These are phyloP conservation scores for Teunomyces aglyptinius DNA, from an alignment of 805 yeast species.

Conservation along the genomic window DNA sequence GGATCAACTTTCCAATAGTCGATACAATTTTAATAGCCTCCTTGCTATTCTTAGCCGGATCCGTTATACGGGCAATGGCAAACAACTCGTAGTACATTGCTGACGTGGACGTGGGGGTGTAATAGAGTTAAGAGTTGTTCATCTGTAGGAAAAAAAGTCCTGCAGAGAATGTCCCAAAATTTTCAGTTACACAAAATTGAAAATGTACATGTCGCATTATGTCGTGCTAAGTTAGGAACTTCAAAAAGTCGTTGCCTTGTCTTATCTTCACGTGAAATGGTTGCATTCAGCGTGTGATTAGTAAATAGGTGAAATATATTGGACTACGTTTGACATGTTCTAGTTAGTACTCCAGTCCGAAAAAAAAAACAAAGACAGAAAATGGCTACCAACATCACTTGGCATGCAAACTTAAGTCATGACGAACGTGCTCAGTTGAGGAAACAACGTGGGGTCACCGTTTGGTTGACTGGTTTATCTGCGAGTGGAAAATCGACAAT, in stretches of 20 bases:
- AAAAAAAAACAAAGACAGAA: conserved; percentile 9
- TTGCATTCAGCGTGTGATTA: conserved; percentile 2
- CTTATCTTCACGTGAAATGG: conserved; percentile 4
- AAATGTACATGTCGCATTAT: not conserved
- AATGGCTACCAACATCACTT: conserved; percentile 95
- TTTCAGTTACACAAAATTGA: conserved; percentile 1
- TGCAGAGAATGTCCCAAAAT: not conserved
- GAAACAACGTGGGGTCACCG: conserved; percentile 82
- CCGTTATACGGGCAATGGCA: conserved; percentile 81
- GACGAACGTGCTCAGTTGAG: conserved; percentile 71
- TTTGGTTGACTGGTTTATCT: conserved; percentile 94
- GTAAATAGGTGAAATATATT: not conserved
- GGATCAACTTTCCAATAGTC: conserved; percentile 78
- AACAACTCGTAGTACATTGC: conserved; percentile 85
- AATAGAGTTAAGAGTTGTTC: not conserved
- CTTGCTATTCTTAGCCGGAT: conserved; percentile 44
- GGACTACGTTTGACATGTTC: not conserved
- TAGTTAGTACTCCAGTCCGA: not conserved
- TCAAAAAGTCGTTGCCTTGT: not conserved
- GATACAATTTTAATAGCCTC: conserved; percentile 44
- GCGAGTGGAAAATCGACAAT: conserved; percentile 95
- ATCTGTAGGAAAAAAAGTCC: not conserved
- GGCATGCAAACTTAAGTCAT: conserved; percentile 90
- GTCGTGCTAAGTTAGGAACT: not conserved
- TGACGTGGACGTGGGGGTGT: not conserved